These are phyloP conservation scores for Magnolia officinalis DNA, from an alignment of 164 flowering plant species.

Conservation along the genomic window DNA sequence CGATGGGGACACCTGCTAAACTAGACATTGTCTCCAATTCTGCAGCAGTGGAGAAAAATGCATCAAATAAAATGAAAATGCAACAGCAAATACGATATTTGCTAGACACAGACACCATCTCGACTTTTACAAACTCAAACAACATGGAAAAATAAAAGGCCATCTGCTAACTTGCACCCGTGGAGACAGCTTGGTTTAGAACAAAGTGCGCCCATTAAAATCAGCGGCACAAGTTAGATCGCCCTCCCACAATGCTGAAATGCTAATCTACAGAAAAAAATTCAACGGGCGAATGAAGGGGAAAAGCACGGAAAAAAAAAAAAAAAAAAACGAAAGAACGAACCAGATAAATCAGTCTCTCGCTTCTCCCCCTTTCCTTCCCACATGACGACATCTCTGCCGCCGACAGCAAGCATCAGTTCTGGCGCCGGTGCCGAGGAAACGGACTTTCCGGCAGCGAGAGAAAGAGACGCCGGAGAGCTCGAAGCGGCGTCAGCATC, in stretches of 20 bases:
- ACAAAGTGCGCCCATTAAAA: not conserved
- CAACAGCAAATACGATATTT: not conserved
- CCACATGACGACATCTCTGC: constrained; percentile 31
- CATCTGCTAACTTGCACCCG: not conserved
- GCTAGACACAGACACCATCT: too few species aligned
- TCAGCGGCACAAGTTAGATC: not conserved
- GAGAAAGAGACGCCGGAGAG: constrained; percentile 35
- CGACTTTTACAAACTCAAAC: not conserved
- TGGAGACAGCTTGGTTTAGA: not conserved
- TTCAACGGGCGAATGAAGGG: not conserved
- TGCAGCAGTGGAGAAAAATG: not conserved
- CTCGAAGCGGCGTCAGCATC: constrained; percentile 28
- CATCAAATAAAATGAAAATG: not conserved
- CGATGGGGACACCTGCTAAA: not conserved
- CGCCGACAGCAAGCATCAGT: constrained; percentile 35
- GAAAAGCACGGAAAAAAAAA: too few species aligned
- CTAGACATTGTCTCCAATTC: not conserved
- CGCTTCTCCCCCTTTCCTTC: constrained; percentile 29
- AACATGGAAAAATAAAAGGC: not conserved
- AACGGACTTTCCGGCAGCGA: constrained; percentile 9
- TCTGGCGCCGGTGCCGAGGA: constrained; percentile 21
- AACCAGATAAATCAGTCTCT: constrained; percentile 35
- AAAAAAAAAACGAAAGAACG: not conserved
- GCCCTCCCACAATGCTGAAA: not conserved
- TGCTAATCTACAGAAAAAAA: not conserved